Percentiles rank a stretch among this genome's conserved stretches.
Evolutionary conservation across 2,329 filamentous ascomycete species (phyloP).

Genomic region (Clonostachys byssicola): DNA sequence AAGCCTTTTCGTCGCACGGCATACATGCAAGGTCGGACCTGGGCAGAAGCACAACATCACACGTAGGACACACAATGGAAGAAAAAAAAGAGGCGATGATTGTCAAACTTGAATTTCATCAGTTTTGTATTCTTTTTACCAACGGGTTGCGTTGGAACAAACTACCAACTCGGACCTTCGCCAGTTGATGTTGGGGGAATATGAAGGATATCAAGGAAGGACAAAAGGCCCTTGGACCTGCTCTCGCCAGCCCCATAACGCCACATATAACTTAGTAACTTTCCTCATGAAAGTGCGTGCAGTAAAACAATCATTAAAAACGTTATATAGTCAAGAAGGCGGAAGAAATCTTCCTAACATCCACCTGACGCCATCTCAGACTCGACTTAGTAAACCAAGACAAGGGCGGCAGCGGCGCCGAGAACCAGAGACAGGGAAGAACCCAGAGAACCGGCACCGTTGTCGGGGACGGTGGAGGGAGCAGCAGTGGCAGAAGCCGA

Average conservation of each 20-base stretch:
- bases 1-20: no score
- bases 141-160: no score
- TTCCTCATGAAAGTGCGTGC: not conserved
- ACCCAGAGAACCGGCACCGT: slow-evolving; percentile 19
- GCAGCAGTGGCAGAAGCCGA: slow-evolving; percentile 4
- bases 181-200: no score
- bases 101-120: no score
- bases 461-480: slow-evolving; percentile 12
- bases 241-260: not conserved
- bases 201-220: no score
- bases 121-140: no score
- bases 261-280: not conserved
- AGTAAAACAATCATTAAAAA: not conserved
- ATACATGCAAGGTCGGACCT: no score
- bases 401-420: slow-evolving; percentile 23
- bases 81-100: no score
- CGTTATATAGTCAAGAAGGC: not conserved
- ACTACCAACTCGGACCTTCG: no score
- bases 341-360: not conserved
- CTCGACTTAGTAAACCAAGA: slow-evolving; percentile 18
- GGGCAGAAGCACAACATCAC: no score
- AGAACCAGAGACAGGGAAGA: slow-evolving; percentile 24
- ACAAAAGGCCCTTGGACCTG: no score
- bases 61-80: no score
- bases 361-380: not conserved